Evolutionary conservation across 805 yeast genomes (phyloP).

Genomic region (Lipomyces starkeyi): DNA sequence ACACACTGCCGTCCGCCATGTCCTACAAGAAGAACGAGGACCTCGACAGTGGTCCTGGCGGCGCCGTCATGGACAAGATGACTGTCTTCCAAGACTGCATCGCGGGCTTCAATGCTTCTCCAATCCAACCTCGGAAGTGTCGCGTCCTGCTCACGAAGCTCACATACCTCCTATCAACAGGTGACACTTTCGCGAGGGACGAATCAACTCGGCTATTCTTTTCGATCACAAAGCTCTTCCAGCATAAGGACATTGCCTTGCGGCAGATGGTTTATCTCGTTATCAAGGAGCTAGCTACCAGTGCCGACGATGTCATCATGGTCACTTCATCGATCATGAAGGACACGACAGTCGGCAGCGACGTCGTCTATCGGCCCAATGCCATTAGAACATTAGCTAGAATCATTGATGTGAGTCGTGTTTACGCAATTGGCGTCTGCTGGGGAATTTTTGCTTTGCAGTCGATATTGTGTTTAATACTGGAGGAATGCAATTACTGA

Average conservation of each 20-base stretch:
- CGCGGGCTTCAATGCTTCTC: constrained; percentile 89
- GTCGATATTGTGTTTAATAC: neutral
- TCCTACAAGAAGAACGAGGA: constrained; percentile 90
- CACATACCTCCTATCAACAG: constrained; percentile 79
- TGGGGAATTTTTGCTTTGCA: neutral
- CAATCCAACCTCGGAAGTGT: constrained; percentile 85
- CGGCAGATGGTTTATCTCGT: constrained; percentile 94
- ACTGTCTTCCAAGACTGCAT: constrained; percentile 95
- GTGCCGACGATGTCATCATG: constrained; percentile 93
- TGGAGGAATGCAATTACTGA: neutral
- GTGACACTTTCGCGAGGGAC: constrained; percentile 83
- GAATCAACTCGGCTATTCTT: constrained; percentile 94
- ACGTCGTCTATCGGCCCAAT: constrained; percentile 84
- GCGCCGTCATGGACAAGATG: constrained; percentile 86
- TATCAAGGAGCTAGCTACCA: constrained; percentile 83
- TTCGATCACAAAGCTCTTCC: constrained; percentile 92
- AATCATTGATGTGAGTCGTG: constrained; percentile 72
- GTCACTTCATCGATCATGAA: constrained; percentile 98
- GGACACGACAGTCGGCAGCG: constrained; percentile 87
- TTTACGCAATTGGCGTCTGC: neutral
- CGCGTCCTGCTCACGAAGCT: constrained; percentile 82
- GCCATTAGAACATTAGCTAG: constrained; percentile 91
- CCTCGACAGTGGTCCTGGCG: constrained; percentile 57
- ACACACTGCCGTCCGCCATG: constrained; percentile 52
- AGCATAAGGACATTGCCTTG: constrained; percentile 81